phyloP scores from a whole-genome alignment of 768 basidiomycete genomes.

The Lentinus brumalis region DNA sequence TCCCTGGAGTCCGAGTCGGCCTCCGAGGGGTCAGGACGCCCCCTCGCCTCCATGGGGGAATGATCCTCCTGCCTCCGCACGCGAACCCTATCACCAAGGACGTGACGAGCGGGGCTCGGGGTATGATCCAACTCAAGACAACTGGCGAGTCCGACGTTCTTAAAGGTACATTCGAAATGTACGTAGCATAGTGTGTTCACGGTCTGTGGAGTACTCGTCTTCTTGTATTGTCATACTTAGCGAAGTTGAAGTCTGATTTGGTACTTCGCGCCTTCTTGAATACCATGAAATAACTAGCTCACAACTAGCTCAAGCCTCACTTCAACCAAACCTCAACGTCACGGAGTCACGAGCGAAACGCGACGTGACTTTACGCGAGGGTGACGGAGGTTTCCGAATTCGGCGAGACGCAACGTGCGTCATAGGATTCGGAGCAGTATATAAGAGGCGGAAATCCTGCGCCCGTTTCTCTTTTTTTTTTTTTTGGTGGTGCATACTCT shows the following conservation, averaged over 20 bases:
- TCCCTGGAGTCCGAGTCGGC: slow-evolving; percentile 4
- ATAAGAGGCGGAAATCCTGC: slow-evolving; percentile 9
- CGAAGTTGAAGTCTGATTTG: too few relatives aligned
- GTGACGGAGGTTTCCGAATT: slow-evolving; percentile 17
- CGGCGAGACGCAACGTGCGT: slow-evolving; percentile 17
- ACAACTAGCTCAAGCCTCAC: too few relatives aligned
- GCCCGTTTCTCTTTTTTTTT: neutral
- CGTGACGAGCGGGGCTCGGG: neutral
- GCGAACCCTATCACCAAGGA: slow-evolving; percentile 7
- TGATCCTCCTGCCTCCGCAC: neutral
- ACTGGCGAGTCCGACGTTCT: slow-evolving; percentile 3
- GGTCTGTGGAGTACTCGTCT: too few relatives aligned
- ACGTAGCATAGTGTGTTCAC: too few relatives aligned
- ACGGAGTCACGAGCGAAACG: neutral
- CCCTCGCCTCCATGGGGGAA: neutral
- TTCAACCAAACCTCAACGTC: too few relatives aligned
- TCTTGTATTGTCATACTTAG: too few relatives aligned
- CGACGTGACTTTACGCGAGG: slow-evolving; percentile 20
- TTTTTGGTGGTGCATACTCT: too few relatives aligned
- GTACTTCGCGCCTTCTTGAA: too few relatives aligned
- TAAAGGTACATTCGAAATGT: too few relatives aligned
- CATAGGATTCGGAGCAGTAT: slow-evolving; percentile 11
- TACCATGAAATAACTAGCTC: too few relatives aligned
- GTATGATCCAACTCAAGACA: slow-evolving; percentile 7
- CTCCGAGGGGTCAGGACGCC: neutral